Evolutionary conservation across 2,329 filamentous ascomycete species (phyloP).

Genomic region (Gaeumannomyces tritici): DNA sequence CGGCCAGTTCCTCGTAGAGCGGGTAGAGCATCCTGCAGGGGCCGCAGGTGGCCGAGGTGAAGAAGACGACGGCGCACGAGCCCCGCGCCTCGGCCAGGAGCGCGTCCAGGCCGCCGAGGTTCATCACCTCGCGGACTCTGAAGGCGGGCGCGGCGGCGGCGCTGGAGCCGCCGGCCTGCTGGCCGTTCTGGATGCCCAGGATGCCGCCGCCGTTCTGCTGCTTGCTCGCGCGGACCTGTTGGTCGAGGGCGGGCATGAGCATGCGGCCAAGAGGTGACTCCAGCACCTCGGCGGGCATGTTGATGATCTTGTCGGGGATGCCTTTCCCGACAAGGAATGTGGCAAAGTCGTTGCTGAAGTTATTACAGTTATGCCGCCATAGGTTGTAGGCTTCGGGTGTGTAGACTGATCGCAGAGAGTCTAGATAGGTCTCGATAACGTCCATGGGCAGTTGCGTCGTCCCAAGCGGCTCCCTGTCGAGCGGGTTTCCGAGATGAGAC

Average conservation of each 20-base stretch:
- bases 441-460: slow-evolving; percentile 70
- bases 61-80: slow-evolving; percentile 77
- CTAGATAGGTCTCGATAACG: slow-evolving; percentile 76
- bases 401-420: slow-evolving; percentile 74
- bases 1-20: slow-evolving; percentile 69
- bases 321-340: slow-evolving; percentile 83
- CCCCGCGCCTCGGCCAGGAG: slow-evolving; percentile 49
- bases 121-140: slow-evolving; percentile 51
- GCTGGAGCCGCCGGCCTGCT: slow-evolving; percentile 14
- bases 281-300: slow-evolving; percentile 76
- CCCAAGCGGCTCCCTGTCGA: slow-evolving; percentile 68
- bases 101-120: slow-evolving; percentile 47
- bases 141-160: neutral
- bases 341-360: slow-evolving; percentile 87
- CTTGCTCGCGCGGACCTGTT: slow-evolving; percentile 39
- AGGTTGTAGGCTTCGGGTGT: slow-evolving; percentile 83
- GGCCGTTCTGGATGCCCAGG: slow-evolving; percentile 39
- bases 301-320: slow-evolving; percentile 79
- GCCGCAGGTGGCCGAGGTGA: slow-evolving; percentile 78
- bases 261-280: slow-evolving; percentile 82
- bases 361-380: slow-evolving; percentile 92
- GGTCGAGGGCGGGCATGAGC: slow-evolving; percentile 61
- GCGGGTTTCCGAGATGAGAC: slow-evolving; percentile 78
- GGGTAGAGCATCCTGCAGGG: slow-evolving; percentile 82
- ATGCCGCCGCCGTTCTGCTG: slow-evolving; percentile 28